Conservation (phyloP, 2,329 filamentous ascomycete species). For the Alternaria sp. region DNA sequence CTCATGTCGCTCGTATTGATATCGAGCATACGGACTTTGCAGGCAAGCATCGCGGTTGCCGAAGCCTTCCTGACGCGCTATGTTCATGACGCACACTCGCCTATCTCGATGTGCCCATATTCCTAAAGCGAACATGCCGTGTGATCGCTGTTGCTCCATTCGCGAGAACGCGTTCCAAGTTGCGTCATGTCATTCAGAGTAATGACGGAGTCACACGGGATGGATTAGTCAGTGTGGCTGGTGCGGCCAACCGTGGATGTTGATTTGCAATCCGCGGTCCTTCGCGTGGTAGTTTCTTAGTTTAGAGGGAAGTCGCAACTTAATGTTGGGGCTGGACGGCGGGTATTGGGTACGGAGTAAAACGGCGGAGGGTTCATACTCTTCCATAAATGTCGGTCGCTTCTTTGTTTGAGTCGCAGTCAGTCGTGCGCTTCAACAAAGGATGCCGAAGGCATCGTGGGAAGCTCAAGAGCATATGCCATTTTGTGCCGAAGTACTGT, state of each 20-base stretch:
- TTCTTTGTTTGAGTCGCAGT: background rate
- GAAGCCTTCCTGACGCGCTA: background rate
- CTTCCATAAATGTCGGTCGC: no score
- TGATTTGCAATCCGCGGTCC: background rate
- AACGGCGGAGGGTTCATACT: background rate
- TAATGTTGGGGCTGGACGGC: background rate
- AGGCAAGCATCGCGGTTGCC: background rate
- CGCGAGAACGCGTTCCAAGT: background rate
- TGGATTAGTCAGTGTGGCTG: background rate
- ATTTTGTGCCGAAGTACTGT: background rate
- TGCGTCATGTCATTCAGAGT: rapidly evolving
- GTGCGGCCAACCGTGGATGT: background rate
- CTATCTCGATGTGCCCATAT: background rate
- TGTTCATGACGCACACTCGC: background rate
- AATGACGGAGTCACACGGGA: background rate
- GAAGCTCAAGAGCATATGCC: background rate
- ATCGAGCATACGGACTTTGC: background rate
- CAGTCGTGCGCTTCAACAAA: background rate
- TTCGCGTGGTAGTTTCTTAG: background rate
- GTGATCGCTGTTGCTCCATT: background rate
- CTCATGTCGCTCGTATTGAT: background rate
- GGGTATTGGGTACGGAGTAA: background rate
- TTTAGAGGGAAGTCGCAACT: background rate
- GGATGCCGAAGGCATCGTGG: background rate
- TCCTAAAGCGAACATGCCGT: background rate